These are phyloP conservation scores for Leccinellum luteum DNA, from an alignment of 768 basidiomycete species.

Conservation along the genomic window DNA sequence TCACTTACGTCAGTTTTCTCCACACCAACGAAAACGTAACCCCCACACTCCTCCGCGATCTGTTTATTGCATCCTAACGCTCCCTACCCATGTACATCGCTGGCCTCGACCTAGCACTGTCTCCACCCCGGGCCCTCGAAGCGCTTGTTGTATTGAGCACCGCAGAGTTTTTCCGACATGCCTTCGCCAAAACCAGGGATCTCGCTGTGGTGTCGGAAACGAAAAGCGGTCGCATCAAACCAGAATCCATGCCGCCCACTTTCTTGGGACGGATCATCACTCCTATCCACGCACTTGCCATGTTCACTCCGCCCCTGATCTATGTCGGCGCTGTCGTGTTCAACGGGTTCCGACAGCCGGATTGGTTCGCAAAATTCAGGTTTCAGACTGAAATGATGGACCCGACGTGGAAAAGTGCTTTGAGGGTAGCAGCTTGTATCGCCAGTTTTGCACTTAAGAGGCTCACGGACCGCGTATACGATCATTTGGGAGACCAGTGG, in stretches of 20 bases:
- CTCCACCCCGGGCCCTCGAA: slow-evolving; percentile 11
- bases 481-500: slow-evolving; percentile 27
- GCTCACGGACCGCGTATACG: not conserved
- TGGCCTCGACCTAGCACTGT: slow-evolving; percentile 7
- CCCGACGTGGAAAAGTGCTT: slow-evolving; percentile 5
- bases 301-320: slow-evolving; percentile 17
- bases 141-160: slow-evolving; percentile 15
- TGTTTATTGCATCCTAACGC: not conserved
- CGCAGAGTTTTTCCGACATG: slow-evolving; percentile 2
- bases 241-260: slow-evolving; percentile 12
- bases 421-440: slow-evolving; percentile 22
- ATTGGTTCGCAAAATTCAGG: slow-evolving; percentile 27
- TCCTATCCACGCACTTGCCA: slow-evolving; percentile 23
- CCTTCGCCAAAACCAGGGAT: not conserved
- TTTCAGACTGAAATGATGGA: slow-evolving; percentile 12
- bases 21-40: too few species aligned
- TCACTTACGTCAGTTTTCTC: too few species aligned
- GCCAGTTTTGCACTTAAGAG: slow-evolving; percentile 6
- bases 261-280: slow-evolving; percentile 24
- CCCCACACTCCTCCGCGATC: too few species aligned
- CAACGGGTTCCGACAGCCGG: slow-evolving; percentile 28
- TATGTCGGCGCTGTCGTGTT: slow-evolving; percentile 24
- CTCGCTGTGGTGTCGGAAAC: not conserved
- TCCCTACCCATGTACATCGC: slow-evolving; percentile 16
- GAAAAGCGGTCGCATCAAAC: slow-evolving; percentile 16